Percentiles rank a stretch among this genome's conserved stretches.
Conservation (phyloP, 2,329 filamentous ascomycete species). For the Penicillium sp. region DNA sequence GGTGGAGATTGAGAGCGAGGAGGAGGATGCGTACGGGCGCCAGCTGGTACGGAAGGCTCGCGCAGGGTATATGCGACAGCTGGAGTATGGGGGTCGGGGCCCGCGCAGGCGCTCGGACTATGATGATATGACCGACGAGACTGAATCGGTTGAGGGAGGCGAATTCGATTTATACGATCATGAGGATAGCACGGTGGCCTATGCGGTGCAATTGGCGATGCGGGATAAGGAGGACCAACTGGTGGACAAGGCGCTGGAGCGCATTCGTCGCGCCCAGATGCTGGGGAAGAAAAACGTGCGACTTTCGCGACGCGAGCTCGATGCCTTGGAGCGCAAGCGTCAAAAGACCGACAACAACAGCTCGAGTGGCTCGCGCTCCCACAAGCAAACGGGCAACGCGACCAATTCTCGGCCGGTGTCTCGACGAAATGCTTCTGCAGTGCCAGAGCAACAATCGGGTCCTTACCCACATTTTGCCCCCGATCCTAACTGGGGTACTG, state of each 20-base stretch:
- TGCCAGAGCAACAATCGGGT: constrained; percentile 23
- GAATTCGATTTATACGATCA: constrained; percentile 58
- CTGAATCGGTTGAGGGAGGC: constrained; percentile 48
- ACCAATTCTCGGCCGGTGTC: constrained; percentile 23
- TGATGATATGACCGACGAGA: constrained; percentile 53
- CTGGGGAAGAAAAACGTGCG: constrained; percentile 78
- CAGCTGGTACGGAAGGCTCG: constrained; percentile 28
- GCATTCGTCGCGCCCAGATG: constrained; percentile 76
- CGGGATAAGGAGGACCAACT: constrained; percentile 72
- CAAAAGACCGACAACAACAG: constrained; percentile 49
- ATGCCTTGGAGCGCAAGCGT: constrained; percentile 73
- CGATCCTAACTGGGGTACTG: constrained; percentile 51
- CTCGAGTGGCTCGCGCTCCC: constrained; percentile 13
- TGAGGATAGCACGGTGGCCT: constrained; percentile 46
- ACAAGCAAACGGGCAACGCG: constrained; percentile 27
- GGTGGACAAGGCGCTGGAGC: constrained; percentile 75
- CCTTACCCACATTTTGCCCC: constrained; percentile 37
- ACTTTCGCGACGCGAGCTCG: constrained; percentile 76
- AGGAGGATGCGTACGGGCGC: constrained; percentile 43
- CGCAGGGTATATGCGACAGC: constrained; percentile 32
- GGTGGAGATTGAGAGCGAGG: constrained; percentile 43
- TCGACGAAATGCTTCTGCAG: constrained; percentile 19
- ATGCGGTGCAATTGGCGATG: constrained; percentile 57
- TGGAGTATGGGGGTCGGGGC: constrained; percentile 36
- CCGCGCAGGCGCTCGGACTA: constrained; percentile 43